Evolutionary conservation across 2,329 filamentous ascomycete species (phyloP).

Genomic region (Pseudogymnoascus sp.): DNA sequence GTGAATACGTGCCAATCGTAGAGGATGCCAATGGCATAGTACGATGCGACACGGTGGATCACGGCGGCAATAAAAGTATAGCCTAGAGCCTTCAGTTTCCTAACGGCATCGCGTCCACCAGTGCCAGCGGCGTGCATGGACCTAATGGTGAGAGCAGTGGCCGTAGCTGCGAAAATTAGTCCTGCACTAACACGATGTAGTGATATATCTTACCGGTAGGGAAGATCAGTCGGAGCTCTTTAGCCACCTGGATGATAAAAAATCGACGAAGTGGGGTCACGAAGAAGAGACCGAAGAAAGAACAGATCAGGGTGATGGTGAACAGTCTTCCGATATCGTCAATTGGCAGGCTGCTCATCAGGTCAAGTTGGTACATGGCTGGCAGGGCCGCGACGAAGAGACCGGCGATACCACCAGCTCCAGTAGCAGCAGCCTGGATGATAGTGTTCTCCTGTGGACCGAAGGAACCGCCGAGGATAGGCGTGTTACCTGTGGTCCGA

Average conservation of each 20-base stretch:
- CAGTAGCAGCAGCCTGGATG: slow-evolving; percentile 51
- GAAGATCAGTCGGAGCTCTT: slow-evolving; percentile 52
- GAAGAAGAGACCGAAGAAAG: slow-evolving; percentile 58
- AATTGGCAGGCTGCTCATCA: slow-evolving; percentile 39
- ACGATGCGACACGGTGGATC: slow-evolving; percentile 45
- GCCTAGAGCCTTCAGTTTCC: slow-evolving; percentile 48
- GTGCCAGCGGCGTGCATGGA: slow-evolving; percentile 51
- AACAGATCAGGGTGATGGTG: slow-evolving; percentile 52
- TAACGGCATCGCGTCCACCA: slow-evolving; percentile 44
- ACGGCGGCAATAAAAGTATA: slow-evolving; percentile 44
- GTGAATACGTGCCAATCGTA: slow-evolving; percentile 51
- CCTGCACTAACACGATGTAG: not conserved
- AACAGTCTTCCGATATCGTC: slow-evolving; percentile 51
- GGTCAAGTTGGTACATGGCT: slow-evolving; percentile 48
- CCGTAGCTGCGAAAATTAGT: slow-evolving; percentile 34
- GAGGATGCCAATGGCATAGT: slow-evolving; percentile 51
- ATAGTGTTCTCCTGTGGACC: slow-evolving; percentile 57
- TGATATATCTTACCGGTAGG: slow-evolving; percentile 33
- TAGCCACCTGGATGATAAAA: slow-evolving; percentile 58
- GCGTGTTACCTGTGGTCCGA: slow-evolving; percentile 39
- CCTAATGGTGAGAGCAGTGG: slow-evolving; percentile 53
- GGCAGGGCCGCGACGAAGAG: slow-evolving; percentile 53
- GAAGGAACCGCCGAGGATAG: slow-evolving; percentile 45
- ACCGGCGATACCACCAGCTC: slow-evolving; percentile 48
- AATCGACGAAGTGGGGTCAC: slow-evolving; percentile 57